Percentiles rank a stretch among this genome's conserved stretches.
Conservation (phyloP, 23 red algal species). For the Pyropia yezoensis region DNA sequence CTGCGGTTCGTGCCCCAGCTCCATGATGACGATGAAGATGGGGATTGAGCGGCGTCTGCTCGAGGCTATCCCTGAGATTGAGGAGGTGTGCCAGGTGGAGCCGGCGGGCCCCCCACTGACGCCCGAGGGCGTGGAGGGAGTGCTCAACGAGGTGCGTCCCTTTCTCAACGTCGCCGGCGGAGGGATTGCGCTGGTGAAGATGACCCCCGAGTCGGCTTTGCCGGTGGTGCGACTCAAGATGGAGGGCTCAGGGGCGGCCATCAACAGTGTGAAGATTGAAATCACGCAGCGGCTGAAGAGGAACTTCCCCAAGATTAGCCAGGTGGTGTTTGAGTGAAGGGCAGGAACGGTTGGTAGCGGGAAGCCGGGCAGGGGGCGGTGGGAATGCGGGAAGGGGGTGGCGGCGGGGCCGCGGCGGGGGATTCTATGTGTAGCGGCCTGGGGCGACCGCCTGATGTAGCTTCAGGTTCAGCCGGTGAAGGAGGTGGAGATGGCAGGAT, state of each 20-base stretch:
- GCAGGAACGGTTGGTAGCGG: background rate
- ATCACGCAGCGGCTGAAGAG: conserved; percentile 78
- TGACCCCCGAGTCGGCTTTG: conserved; percentile 38
- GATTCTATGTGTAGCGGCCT: too few species aligned
- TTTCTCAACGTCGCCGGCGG: conserved; percentile 99
- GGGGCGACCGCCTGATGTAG: too few species aligned
- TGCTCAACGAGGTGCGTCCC: conserved; percentile 87
- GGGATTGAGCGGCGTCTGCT: conserved; percentile 76
- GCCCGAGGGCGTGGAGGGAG: conserved; percentile 73
- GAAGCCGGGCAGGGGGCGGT: background rate
- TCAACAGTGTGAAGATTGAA: conserved; percentile 92
- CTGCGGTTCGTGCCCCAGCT: conserved; percentile 75
- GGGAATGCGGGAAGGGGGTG: background rate
- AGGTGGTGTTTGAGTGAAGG: conserved; percentile 57
- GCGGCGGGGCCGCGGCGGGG: too few species aligned
- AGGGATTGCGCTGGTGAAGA: conserved; percentile 46
- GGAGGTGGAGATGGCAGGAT: too few species aligned
- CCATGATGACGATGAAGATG: conserved; percentile 95
- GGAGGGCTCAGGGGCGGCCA: conserved; percentile 69
- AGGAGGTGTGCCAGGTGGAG: conserved; percentile 73
- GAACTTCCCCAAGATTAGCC: conserved; percentile 67
- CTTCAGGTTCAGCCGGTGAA: too few species aligned
- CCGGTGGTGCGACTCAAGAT: conserved; percentile 66
- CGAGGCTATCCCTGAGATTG: conserved; percentile 95
- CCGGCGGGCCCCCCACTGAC: conserved; percentile 60